A percentile compares a stretch with the other conserved stretches of the same genome.
Evolutionary conservation across 176 grass and related monocot species (phyloP).

Genomic region (Microstegium vimineum): DNA sequence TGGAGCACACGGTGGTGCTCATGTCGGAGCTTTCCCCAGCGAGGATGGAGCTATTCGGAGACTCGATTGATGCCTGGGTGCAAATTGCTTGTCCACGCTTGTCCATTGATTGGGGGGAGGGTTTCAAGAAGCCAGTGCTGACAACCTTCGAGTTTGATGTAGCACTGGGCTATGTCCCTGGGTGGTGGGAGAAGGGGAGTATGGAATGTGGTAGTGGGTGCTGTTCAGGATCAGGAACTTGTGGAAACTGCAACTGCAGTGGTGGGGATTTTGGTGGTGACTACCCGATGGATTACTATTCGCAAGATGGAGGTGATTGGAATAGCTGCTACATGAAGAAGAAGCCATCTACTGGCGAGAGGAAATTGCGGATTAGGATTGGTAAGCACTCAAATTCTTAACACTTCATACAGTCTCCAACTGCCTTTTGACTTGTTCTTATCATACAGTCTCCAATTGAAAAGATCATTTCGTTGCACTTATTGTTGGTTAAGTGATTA

Average conservation of each 20-base stretch:
- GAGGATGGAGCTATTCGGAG: slow-evolving; percentile 77
- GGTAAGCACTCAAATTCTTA: slow-evolving; percentile 33
- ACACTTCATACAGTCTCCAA: not conserved
- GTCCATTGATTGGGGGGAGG: slow-evolving; percentile 95
- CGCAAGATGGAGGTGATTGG: slow-evolving; percentile 93
- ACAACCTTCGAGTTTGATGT: slow-evolving; percentile 96
- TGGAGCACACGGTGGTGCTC: slow-evolving; percentile 73
- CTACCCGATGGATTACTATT: slow-evolving; percentile 96
- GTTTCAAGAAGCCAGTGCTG: slow-evolving; percentile 79
- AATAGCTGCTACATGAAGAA: slow-evolving; percentile 92
- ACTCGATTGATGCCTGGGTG: slow-evolving; percentile 84
- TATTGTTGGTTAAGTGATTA: not conserved
- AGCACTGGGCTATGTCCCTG: slow-evolving; percentile 67
- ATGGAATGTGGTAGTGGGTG: slow-evolving; percentile 11
- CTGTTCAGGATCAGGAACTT: slow-evolving; percentile 33
- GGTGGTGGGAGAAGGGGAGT: slow-evolving; percentile 87
- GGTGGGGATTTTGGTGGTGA: slow-evolving; percentile 41
- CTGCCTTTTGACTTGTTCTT: not conserved
- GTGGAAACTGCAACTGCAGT: slow-evolving; percentile 15
- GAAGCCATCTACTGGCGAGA: slow-evolving; percentile 43
- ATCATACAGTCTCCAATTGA: too few species aligned
- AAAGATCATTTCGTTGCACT: not conserved
- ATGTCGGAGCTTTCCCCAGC: slow-evolving; percentile 89
- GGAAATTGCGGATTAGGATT: slow-evolving; percentile 25
- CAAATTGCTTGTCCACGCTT: slow-evolving; percentile 90